Evolutionary conservation across 31 red algal species (phyloP).

Genomic region (Odonthalia washingtoniensis): DNA sequence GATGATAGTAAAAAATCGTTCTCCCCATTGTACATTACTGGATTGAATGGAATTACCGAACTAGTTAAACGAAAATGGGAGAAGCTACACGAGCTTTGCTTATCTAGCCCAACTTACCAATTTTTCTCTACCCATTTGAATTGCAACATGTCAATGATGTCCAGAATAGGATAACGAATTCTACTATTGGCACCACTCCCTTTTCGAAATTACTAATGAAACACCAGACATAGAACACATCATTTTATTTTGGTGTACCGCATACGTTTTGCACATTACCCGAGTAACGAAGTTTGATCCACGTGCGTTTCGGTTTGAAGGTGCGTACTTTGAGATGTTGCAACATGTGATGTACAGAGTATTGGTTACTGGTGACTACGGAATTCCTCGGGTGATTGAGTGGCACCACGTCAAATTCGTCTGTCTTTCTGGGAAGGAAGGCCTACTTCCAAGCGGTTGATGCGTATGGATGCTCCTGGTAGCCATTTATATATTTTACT

Average conservation of each 20-base stretch:
- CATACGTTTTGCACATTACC: neutral
- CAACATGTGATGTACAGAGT: neutral
- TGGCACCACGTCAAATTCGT: slow-evolving; percentile 8
- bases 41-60: too few species aligned
- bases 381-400: neutral
- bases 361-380: neutral
- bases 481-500: too few species aligned
- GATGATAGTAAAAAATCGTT: neutral
- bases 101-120: neutral
- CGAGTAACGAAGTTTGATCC: neutral
- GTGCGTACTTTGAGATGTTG: neutral
- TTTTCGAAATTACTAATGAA: neutral
- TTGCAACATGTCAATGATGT: neutral
- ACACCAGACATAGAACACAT: neutral
- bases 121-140: neutral
- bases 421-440: too few species aligned
- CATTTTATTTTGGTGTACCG: neutral
- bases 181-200: neutral
- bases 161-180: neutral
- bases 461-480: too few species aligned
- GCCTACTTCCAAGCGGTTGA: too few species aligned
- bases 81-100: slow-evolving; percentile 7
- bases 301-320: neutral
- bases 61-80: neutral
- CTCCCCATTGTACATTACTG: neutral